Conservation (phyloP, 108 stramenopile genomes). For the Bacterosira constricta region DNA sequence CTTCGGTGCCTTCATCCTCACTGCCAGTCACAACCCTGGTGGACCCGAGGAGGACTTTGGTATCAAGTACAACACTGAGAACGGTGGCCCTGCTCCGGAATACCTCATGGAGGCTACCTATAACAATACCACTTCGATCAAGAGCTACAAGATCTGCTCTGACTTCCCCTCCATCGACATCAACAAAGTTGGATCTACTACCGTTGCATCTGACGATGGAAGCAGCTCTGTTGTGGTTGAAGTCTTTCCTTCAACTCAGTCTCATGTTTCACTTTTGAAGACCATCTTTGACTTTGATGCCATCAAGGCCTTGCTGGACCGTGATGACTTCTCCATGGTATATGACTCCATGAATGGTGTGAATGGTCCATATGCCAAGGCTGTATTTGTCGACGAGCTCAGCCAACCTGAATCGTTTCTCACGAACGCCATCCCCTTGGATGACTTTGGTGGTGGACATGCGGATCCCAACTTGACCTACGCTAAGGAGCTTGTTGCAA, state of each 20-base stretch:
- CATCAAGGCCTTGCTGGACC: slow-evolving; percentile 92
- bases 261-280: slow-evolving; percentile 92
- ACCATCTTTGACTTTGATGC: slow-evolving; percentile 96
- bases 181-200: slow-evolving; percentile 69
- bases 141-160: slow-evolving; percentile 88
- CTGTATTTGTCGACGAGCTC: slow-evolving; percentile 93
- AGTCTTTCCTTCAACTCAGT: slow-evolving; percentile 83
- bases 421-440: slow-evolving; percentile 92
- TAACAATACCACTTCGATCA: slow-evolving; percentile 87
- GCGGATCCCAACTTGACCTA: slow-evolving; percentile 99
- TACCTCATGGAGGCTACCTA: slow-evolving; percentile 92
- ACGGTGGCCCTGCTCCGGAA: slow-evolving; percentile 98
- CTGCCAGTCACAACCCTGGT: slow-evolving; percentile 99
- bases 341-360: slow-evolving; percentile 99
- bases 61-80: slow-evolving; percentile 99
- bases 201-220: slow-evolving; percentile 78
- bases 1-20: slow-evolving; percentile 98
- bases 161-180: slow-evolving; percentile 95
- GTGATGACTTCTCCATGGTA: slow-evolving; percentile 94
- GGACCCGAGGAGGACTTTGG: slow-evolving; percentile 99
- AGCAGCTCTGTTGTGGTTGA: slow-evolving; percentile 85
- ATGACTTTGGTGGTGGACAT: slow-evolving; percentile 98
- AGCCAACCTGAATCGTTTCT: slow-evolving; percentile 79
- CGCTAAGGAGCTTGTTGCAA: slow-evolving; percentile 94
- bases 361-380: slow-evolving; percentile 96